These are phyloP conservation scores for Zangia roseola DNA, from an alignment of 768 basidiomycete species.

Conservation along the genomic window DNA sequence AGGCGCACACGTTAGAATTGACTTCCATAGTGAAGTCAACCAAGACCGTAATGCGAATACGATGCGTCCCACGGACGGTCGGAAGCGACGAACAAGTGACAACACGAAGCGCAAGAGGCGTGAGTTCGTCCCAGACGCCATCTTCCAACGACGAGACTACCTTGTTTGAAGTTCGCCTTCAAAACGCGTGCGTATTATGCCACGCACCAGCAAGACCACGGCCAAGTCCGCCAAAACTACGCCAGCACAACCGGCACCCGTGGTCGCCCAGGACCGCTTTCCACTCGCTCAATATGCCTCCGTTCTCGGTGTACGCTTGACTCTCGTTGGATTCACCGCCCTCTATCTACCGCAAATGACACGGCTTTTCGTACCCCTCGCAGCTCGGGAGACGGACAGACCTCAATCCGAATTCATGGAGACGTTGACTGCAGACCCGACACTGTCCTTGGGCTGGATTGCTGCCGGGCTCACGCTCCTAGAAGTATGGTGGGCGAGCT, in stretches of 20 bases:
- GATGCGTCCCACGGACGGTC: background rate
- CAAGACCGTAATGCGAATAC: background rate
- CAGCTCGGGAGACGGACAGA: conserved; percentile 43
- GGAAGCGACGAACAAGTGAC: conserved; percentile 3
- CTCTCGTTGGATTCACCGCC: conserved; percentile 62
- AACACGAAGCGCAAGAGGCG: conserved; percentile 1
- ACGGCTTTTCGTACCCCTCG: conserved; percentile 40
- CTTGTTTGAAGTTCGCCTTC: too few relatives aligned
- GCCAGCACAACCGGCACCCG: background rate
- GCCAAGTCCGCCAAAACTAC: background rate
- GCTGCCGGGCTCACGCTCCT: conserved; percentile 53
- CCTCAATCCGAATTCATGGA: conserved; percentile 73
- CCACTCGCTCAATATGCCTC: conserved; percentile 63
- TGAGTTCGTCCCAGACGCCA: background rate
- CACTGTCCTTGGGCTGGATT: conserved; percentile 56
- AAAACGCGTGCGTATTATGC: too few relatives aligned
- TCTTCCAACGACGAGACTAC: background rate
- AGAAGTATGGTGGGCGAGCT: conserved; percentile 72
- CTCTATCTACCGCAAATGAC: conserved; percentile 70
- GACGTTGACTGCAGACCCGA: conserved; percentile 60
- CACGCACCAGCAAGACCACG: conserved; percentile 1
- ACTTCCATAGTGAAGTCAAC: conserved; percentile 4
- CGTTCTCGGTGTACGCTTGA: conserved; percentile 63
- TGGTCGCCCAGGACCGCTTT: conserved; percentile 27
- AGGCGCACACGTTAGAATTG: background rate